phyloP scores from a whole-genome alignment of 352 stramenopile species.

The Pythium scleroteichum region DNA sequence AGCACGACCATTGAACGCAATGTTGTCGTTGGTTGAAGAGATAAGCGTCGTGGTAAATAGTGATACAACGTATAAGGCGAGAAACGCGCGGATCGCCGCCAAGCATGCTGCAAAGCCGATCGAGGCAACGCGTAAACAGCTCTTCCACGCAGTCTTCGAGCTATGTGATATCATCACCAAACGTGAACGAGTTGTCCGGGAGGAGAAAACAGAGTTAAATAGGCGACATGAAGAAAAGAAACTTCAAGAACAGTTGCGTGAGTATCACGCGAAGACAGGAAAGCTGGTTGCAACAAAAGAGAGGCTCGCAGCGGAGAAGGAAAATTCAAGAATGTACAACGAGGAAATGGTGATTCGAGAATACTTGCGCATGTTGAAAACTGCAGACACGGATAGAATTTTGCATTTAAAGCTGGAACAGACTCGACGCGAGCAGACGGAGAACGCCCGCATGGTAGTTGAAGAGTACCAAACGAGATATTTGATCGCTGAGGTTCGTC shows the following conservation, averaged over 20 bases:
- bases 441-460: slow-evolving; percentile 51
- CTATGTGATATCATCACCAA: slow-evolving; percentile 34
- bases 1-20: slow-evolving; percentile 40
- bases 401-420: slow-evolving; percentile 34
- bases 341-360: slow-evolving; percentile 55
- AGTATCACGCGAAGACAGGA: slow-evolving; percentile 21
- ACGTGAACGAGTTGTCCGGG: slow-evolving; percentile 32
- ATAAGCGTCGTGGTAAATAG: slow-evolving; percentile 45
- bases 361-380: slow-evolving; percentile 40
- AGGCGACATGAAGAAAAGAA: slow-evolving; percentile 24
- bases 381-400: slow-evolving; percentile 35
- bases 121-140: slow-evolving; percentile 42
- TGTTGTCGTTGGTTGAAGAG: slow-evolving; percentile 61
- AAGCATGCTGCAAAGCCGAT: slow-evolving; percentile 34
- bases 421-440: slow-evolving; percentile 40
- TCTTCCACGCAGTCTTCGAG: slow-evolving; percentile 53
- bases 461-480: slow-evolving; percentile 64
- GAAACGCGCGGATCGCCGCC: slow-evolving; percentile 37
- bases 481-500: slow-evolving; percentile 40
- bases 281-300: slow-evolving; percentile 27
- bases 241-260: slow-evolving; percentile 1
- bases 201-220: slow-evolving; percentile 34
- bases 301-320: slow-evolving; percentile 34
- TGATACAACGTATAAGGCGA: slow-evolving; percentile 28
- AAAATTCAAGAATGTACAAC: slow-evolving; percentile 40